Base-by-base conservation (phyloP, 2,329 filamentous ascomycete species). In the Pyrenophora tritici-repentis region DNA sequence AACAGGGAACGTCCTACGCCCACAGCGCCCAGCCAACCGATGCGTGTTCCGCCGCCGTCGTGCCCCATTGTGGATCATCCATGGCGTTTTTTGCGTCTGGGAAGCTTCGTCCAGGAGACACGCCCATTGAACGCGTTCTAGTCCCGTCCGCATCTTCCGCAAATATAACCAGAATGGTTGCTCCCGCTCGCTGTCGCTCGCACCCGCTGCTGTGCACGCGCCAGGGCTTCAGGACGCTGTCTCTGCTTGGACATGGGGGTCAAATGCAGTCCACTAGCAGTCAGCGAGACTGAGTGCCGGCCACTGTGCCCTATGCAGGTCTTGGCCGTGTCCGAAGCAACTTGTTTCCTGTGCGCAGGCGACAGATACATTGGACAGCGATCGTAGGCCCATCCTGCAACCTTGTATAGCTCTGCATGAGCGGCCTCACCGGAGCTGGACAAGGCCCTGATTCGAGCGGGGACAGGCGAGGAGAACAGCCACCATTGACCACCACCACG, bases 331-430 rank as follows among this genome's bases (percentile, higher is more conserved):
- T 54, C 47, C 56, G 59, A 62, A 68, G 62, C 68, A 71, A 62
- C 58, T 58, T 63, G 62, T 65, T 65, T 62, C 45, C 50, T 62
- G 54, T 52, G 45, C 49, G 60, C 46, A 54, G 57, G 56, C 56
- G 55, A 26, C 42, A 58, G 57, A 54, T 44, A 65, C 61, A 71
- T 70, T 72, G 68, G 67, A 65, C 56, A 58, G 64, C 62, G 44
- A 63, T 67, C 47, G 56, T 50, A 61, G 8, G 61, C 58, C 58
- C 54, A 56, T 56, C 51, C 55, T 63, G 66, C 64, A 65, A 63
- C 62, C 63, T 60, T 63, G 62, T 62, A 66, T 69, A 69, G 67
- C 67, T 29, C 10, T 71, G 69, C 67, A 71, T 70, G 65, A 61
- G 67, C 62, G 70, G 69, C 63, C 66, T 71, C 63, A 66, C 67